phyloP scores from a whole-genome alignment of 495 filamentous ascomycete species.

The Xylaria acuta region DNA sequence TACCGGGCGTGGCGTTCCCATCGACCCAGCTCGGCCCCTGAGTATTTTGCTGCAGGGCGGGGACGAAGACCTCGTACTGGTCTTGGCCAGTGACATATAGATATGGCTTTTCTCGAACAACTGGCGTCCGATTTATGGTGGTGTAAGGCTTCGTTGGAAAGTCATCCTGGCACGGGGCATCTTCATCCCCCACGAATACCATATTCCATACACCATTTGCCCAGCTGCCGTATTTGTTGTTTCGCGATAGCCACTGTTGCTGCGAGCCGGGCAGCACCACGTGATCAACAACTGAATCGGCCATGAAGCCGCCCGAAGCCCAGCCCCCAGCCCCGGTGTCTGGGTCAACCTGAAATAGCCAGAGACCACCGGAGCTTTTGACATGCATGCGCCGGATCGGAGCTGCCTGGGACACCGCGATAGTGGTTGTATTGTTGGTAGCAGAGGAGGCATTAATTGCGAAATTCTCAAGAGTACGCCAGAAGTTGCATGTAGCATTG shows the following conservation, averaged over 20 bases:
- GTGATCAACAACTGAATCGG: conserved; percentile 39
- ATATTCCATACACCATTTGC: conserved; percentile 45
- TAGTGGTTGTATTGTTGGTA: conserved; percentile 43
- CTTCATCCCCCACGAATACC: conserved; percentile 40
- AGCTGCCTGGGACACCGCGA: conserved; percentile 43
- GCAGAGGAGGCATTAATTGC: conserved; percentile 39
- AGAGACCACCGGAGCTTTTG: conserved; percentile 36
- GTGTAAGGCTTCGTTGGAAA: conserved; percentile 40
- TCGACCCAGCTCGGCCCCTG: conserved; percentile 38
- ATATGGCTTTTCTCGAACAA: conserved; percentile 42
- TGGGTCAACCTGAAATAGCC: conserved; percentile 44
- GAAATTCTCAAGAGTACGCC: conserved; percentile 43
- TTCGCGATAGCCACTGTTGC: conserved; percentile 44
- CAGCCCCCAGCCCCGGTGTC: conserved; percentile 40
- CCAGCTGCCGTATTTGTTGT: conserved; percentile 43
- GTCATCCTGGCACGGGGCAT: conserved; percentile 33
- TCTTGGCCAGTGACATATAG: conserved; percentile 31
- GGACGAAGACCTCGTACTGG: conserved; percentile 39
- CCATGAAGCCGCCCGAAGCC: conserved; percentile 44
- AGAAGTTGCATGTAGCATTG: conserved; percentile 44
- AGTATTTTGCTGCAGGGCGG: conserved; percentile 33
- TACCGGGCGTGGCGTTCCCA: conserved; percentile 31
- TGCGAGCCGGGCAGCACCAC: conserved; percentile 41
- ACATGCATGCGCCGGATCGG: conserved; percentile 40
- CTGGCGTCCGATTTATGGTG: conserved; percentile 34